Percentiles rank a stretch among this genome's conserved stretches.
phyloP scores from a whole-genome alignment of 176 grass and related monocot species.

The Carex parvula region DNA sequence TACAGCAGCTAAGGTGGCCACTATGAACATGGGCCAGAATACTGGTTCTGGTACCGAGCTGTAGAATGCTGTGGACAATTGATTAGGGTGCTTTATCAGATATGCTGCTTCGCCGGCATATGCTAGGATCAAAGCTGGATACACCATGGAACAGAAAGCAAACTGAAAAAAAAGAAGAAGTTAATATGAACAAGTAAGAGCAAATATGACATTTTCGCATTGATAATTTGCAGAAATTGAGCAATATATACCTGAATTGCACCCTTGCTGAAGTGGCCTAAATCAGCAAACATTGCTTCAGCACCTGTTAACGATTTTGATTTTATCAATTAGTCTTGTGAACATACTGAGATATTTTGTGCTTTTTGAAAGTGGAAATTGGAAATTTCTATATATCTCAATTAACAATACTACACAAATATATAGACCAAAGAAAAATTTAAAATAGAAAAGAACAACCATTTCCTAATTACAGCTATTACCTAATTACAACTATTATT shows the following conservation, averaged over 20 bases:
- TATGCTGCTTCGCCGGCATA: conserved; percentile 67
- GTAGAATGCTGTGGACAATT: conserved; percentile 56
- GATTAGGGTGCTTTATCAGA: conserved; percentile 65
- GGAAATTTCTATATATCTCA: no score
- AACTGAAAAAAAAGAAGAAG: conserved; percentile 27
- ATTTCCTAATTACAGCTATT: no score
- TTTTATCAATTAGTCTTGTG: conserved; percentile 1
- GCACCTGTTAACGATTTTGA: conserved; percentile 43
- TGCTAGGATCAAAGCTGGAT: conserved; percentile 68
- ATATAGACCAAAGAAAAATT: no score
- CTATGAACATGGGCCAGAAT: conserved; percentile 78
- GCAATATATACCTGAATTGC: conserved; percentile 53
- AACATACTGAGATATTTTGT: background rate
- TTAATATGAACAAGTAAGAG: background rate
- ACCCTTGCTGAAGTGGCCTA: conserved; percentile 77
- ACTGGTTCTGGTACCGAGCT: conserved; percentile 56
- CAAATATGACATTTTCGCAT: background rate
- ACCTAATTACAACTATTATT: no score
- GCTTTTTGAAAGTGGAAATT: no score
- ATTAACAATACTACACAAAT: no score
- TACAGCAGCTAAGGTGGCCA: conserved; percentile 57
- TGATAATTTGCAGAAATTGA: background rate
- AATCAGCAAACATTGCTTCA: conserved; percentile 86
- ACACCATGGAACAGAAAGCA: conserved; percentile 55
- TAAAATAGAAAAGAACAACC: no score